Evolutionary conservation across 2,329 filamentous ascomycete species (phyloP), one percentile per base, ranked within the genome.

Genomic region (Penicillium sclerotiorum): DNA sequence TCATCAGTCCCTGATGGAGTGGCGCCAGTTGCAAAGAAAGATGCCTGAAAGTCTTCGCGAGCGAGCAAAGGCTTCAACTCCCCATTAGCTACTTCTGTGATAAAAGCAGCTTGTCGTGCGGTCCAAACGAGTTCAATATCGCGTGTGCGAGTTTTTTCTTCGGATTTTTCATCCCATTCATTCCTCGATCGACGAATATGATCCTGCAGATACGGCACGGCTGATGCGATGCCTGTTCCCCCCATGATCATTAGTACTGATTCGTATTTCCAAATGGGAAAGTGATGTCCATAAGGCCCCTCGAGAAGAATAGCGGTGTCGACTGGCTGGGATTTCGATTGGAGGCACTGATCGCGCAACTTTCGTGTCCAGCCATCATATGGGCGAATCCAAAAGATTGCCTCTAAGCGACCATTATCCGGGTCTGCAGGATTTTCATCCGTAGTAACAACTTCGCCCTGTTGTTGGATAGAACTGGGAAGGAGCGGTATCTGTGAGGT

Each of bases 281-380:
- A 65, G 4, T 62, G 61, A 23, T 73, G 64, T 4, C 78, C 78
- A 49, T 80, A 80, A 0, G 78, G 78, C 0, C 79, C 78, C 61
- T 81, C 78, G 8, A 80, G 59, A 3, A 80, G 69, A 33, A 80
- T 66, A 1, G 58, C 70, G 3, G 70, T 57, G 4, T 62, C 59
- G 13, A 62, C 64, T 11, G 50, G 56, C 21, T 38, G 58, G 23
- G 43, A 55, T 15, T 61, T 59, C 33, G 60, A 64, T 23, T 47
- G 52, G 35, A 65, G 57, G 45, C 65, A 77, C 49, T 68, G 59
- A 23, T 67, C 57, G 32, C 68, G 68, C 8, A 81, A 70, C n/a
- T 73, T 68, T 5, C 67, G 71, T 2, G 79, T 81, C 69, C 78
- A 80, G 41, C 79, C 77, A 42, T 75, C 66, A 56, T 77, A 80